A percentile compares a stretch with the other conserved stretches of the same genome.
Conservation (phyloP, 345 rosid genomes). For the Noccaea bulbosa region DNA sequence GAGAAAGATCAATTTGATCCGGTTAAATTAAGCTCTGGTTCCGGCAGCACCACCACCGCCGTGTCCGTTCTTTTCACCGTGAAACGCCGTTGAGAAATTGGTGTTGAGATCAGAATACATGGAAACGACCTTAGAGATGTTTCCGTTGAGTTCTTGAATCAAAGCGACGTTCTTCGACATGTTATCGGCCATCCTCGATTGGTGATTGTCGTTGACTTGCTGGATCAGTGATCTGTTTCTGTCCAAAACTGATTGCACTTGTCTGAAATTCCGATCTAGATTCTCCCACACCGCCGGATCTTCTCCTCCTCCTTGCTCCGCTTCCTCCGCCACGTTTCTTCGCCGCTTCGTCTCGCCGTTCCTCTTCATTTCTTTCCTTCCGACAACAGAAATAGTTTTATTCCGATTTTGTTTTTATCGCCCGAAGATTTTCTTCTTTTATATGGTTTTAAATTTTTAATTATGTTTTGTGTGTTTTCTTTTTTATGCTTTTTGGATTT, state of each 20-base stretch:
- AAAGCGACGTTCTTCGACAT: conserved; percentile 91
- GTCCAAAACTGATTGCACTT: conserved; percentile 81
- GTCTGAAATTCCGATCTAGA: conserved; percentile 56
- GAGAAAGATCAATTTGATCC: conserved; percentile 30
- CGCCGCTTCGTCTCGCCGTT: conserved; percentile 44
- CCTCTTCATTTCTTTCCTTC: conserved; percentile 28
- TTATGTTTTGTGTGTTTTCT: background rate
- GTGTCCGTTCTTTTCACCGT: conserved; percentile 43
- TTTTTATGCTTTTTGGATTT: conserved; percentile 21
- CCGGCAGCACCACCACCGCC: conserved; percentile 39
- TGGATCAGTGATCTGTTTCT: conserved; percentile 77
- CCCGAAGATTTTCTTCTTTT: background rate
- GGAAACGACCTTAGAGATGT: conserved; percentile 75
- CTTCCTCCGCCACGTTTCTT: conserved; percentile 39
- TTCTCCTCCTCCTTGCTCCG: conserved; percentile 39
- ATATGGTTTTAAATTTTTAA: background rate
- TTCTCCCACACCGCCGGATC: conserved; percentile 67
- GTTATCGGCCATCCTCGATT: conserved; percentile 68
- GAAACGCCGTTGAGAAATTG: conserved; percentile 54
- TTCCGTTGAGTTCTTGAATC: conserved; percentile 86
- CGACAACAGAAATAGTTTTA: background rate
- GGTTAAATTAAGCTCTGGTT: conserved; percentile 38
- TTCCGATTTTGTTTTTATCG: background rate
- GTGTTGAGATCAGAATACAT: conserved; percentile 70
- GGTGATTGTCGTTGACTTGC: conserved; percentile 93